Conservation (phyloP, 305 asterid genomes). For the Fraxinus greggii region DNA sequence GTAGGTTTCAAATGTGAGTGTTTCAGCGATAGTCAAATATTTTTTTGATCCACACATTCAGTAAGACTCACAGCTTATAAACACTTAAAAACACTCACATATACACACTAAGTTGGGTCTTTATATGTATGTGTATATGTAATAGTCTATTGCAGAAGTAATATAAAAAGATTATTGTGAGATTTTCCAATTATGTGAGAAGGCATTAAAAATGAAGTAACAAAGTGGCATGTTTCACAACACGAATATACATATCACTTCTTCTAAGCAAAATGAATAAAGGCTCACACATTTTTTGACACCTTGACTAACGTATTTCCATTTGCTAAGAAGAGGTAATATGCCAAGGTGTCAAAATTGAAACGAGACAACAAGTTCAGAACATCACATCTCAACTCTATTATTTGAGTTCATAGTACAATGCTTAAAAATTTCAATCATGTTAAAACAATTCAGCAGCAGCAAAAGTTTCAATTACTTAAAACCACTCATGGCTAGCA, state of each 20-base stretch:
- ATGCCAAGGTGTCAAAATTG: not conserved
- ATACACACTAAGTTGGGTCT: not conserved
- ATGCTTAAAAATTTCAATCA: slow-evolving; percentile 20
- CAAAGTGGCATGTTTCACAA: not conserved
- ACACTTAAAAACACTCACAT: not conserved
- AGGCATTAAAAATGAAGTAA: not conserved
- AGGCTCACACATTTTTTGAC: not conserved
- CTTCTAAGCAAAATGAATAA: not conserved
- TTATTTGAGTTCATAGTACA: not conserved
- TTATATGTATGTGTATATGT: not conserved
- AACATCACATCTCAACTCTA: not conserved
- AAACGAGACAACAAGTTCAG: not conserved
- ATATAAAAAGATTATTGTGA: not conserved
- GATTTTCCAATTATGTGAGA: not conserved
- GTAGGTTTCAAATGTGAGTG: not conserved
- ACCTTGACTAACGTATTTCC: not conserved
- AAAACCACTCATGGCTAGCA: not conserved
- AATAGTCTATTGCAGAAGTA: not conserved
- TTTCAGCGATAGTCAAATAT: not conserved
- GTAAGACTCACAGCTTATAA: not conserved
- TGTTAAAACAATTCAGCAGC: not conserved
- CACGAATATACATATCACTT: not conserved
- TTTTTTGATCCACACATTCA: not conserved
- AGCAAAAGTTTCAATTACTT: not conserved
- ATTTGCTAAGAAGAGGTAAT: not conserved